Conservation (phyloP, 805 yeast genomes). For the Dipodascopsis uninucleata region DNA sequence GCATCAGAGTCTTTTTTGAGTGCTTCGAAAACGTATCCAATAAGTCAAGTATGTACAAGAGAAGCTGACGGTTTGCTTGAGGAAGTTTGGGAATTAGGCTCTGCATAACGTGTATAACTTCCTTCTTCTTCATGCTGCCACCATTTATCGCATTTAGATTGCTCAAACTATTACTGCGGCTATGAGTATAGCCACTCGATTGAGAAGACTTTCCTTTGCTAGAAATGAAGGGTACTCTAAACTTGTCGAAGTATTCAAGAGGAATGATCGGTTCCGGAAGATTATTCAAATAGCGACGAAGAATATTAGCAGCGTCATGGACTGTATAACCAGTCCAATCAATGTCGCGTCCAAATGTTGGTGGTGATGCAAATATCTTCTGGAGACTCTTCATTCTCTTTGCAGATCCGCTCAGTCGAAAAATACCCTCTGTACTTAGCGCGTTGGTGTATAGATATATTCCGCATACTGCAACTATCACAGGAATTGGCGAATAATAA, state of each 20-base stretch:
- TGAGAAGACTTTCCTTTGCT: too few species aligned
- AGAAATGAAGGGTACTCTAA: slow-evolving; percentile 75
- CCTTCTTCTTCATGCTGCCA: slow-evolving; percentile 31
- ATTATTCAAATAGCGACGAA: slow-evolving; percentile 79
- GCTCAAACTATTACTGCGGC: slow-evolving; percentile 5
- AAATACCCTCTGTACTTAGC: slow-evolving; percentile 80
- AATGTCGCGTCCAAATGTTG: slow-evolving; percentile 81
- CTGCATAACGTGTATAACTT: slow-evolving; percentile 69
- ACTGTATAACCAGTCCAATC: slow-evolving; percentile 93
- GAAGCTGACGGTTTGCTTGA: slow-evolving; percentile 69
- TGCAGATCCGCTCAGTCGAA: slow-evolving; percentile 87
- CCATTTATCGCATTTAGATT: slow-evolving; percentile 26
- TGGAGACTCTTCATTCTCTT: slow-evolving; percentile 85
- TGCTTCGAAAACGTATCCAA: slow-evolving; percentile 79
- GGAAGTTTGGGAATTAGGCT: slow-evolving; percentile 66
- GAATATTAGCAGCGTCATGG: slow-evolving; percentile 91
- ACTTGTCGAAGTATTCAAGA: slow-evolving; percentile 64
- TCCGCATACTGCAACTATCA: slow-evolving; percentile 95
- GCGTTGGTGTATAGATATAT: slow-evolving; percentile 69
- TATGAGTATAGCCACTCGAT: too few species aligned
- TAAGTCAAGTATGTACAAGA: slow-evolving; percentile 82
- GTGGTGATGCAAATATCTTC: slow-evolving; percentile 76
- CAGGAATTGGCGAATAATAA: slow-evolving; percentile 86
- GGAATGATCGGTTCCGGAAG: slow-evolving; percentile 93
- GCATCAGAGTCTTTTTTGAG: slow-evolving; percentile 78